phyloP scores from a whole-genome alignment of 306 rosid species.

The Chamaecrista fasciculata region DNA sequence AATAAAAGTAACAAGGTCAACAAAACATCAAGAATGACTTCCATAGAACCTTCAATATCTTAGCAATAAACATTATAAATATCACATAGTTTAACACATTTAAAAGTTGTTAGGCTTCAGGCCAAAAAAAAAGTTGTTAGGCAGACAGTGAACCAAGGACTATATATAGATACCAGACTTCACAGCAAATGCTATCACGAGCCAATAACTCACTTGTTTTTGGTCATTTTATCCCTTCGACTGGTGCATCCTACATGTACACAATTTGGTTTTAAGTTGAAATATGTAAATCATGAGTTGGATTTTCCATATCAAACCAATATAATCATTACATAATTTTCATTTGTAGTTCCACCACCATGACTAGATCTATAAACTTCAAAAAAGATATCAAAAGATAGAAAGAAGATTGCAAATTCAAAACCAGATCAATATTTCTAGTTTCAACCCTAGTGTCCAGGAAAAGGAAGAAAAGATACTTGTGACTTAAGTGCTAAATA shows the following conservation, averaged over 20 bases:
- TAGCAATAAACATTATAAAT: neutral
- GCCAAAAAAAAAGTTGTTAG: neutral
- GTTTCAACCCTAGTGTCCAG: neutral
- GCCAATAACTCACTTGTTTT: neutral
- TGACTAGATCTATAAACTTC: neutral
- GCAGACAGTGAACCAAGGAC: neutral
- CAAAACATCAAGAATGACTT: neutral
- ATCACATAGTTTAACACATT: neutral
- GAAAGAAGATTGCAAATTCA: neutral
- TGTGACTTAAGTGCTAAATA: neutral
- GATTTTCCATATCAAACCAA: conserved; percentile 2
- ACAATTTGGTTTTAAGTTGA: neutral
- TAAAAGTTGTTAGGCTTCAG: too few species aligned
- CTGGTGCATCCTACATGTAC: too few species aligned
- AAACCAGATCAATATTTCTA: neutral
- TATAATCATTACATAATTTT: neutral
- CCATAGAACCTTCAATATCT: neutral
- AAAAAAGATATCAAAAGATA: neutral
- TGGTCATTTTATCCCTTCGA: neutral
- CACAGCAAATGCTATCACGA: neutral
- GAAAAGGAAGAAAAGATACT: neutral
- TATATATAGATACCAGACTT: neutral
- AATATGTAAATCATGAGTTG: neutral
- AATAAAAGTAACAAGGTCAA: neutral
- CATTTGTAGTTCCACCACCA: neutral